Base-by-base conservation (phyloP, 768 basidiomycete genomes). In the Leccinum pellstonianum region DNA sequence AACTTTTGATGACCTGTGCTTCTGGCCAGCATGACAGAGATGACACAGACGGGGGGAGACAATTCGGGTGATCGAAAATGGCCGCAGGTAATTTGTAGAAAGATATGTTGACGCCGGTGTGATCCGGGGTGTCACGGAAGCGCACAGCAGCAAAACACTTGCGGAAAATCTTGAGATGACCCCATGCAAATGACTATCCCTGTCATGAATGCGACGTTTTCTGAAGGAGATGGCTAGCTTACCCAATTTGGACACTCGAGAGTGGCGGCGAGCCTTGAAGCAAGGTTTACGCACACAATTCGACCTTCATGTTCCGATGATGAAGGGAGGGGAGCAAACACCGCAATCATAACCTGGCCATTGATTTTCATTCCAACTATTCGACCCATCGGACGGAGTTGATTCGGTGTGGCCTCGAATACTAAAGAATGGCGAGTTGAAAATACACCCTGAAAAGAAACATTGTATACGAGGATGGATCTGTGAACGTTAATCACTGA, bases 381-480 rank as follows among this genome's bases (percentile, higher is more conserved):
- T 17, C 52, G 66, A 52, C 69, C 69, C 27, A 62, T 56, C 11
- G 53, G 25, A 51, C 46, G 2, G 51, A 68, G 62, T 50, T 70
- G 59, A 25, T 25, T 23, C 0, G 65, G 52, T 17, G 37, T 58
- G 11, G 69, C 61, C 49, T 70, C 61, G 23, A 70, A 69, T 49
- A 63, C 19, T 47, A 67, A 33, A 41, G 59, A 52, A 41, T 60
- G 53, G 10, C 43, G 33, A 3, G 48, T 33, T 17, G 48, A 46
- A 29, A 53, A 53, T 15, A 43, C 47, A 12, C 25, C 60, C 29
- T 58, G 62, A 52, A 68, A 31, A 56, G 48, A 59, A 19, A 74
- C 50, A 38, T 64, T 29, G 55, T 73, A 73, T 15, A 71, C 64
- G 2, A 52, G 64, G 46, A 74, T 62, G 19, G 64, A 66, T 47